Evolutionary conservation across 2,329 filamentous ascomycete genomes (phyloP).

Genomic region (Endocalyx cinctus): DNA sequence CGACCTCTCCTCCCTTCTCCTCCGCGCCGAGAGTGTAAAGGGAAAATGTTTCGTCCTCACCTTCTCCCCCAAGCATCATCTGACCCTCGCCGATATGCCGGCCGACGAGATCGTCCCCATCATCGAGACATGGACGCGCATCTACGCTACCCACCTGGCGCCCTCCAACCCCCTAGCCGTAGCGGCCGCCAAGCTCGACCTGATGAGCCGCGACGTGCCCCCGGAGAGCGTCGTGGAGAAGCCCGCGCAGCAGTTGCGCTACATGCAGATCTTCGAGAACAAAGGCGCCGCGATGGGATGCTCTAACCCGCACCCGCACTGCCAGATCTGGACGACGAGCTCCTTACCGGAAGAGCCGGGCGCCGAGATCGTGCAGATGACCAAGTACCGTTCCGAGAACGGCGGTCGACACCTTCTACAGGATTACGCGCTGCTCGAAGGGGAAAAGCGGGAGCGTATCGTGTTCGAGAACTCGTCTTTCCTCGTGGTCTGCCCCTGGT

Average conservation of each 20-base stretch:
- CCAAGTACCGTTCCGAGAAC: conserved; percentile 71
- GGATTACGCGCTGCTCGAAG: conserved; percentile 83
- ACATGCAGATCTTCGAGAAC: conserved; percentile 99
- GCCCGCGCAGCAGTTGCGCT: conserved; percentile 75
- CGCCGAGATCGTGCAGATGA: conserved; percentile 72
- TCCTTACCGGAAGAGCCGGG: conserved; percentile 84
- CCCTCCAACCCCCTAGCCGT: conserved; percentile 59
- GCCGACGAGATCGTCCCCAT: conserved; percentile 73
- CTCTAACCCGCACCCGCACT: conserved; percentile 96
- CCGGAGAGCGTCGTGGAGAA: conserved; percentile 35
- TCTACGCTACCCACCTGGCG: conserved; percentile 79
- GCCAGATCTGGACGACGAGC: conserved; percentile 93
- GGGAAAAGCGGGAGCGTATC: conserved; percentile 75
- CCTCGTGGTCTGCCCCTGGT: conserved; percentile 90
- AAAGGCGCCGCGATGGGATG: conserved; percentile 98
- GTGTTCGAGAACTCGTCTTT: conserved; percentile 86
- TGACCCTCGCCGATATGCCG: conserved; percentile 87
- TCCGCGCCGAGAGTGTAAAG: conserved; percentile 80
- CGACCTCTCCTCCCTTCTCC: conserved; percentile 68
- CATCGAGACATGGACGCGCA: conserved; percentile 84
- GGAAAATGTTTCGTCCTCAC: conserved; percentile 97
- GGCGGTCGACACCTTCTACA: conserved; percentile 70
- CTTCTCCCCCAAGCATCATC: conserved; percentile 84
- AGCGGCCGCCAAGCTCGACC: conserved; percentile 33
- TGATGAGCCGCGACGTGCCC: conserved; percentile 32